Percentiles rank a stretch among this genome's conserved stretches.
Evolutionary conservation across 2,329 filamentous ascomycete genomes (phyloP).

Genomic region (Xylaria digitata): DNA sequence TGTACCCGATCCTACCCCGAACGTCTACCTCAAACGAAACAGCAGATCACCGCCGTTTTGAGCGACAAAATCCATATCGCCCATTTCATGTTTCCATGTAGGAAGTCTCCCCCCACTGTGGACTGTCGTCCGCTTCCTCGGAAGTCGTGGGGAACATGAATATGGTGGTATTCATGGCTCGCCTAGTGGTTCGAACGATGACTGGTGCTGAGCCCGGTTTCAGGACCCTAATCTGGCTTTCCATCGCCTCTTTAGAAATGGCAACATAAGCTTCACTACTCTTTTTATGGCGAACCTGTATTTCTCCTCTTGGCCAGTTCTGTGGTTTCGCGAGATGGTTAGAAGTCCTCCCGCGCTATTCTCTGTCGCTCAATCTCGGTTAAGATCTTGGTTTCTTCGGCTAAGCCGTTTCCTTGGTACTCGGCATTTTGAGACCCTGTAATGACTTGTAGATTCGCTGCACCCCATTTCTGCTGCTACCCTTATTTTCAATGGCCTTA

Average conservation of each 20-base stretch:
- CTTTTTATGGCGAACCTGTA: neutral
- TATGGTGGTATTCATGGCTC: neutral
- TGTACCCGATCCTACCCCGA: conserved; percentile 1
- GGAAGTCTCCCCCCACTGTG: conserved; percentile 3
- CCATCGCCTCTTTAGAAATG: neutral
- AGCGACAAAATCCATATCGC: conserved; percentile 9
- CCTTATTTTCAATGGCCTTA: neutral
- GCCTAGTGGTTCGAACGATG: neutral
- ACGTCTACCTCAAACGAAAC: conserved; percentile 14
- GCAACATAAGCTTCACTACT: neutral
- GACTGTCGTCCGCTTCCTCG: neutral
- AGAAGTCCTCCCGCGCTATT: neutral
- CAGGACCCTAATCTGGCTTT: neutral
- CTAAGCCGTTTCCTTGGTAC: neutral
- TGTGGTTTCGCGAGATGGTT: neutral
- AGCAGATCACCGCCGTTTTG: conserved; percentile 1
- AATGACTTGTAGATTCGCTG: neutral
- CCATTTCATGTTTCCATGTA: conserved; percentile 4
- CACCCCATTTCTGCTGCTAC: neutral
- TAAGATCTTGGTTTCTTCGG: neutral
- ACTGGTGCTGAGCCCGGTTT: neutral
- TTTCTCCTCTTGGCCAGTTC: neutral
- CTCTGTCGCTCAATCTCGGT: neutral
- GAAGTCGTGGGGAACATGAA: conserved; percentile 6
- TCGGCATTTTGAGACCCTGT: neutral